Evolutionary conservation across 345 rosid genomes (phyloP), one percentile per base, ranked within the genome.

Genomic region (Populus tremula): DNA sequence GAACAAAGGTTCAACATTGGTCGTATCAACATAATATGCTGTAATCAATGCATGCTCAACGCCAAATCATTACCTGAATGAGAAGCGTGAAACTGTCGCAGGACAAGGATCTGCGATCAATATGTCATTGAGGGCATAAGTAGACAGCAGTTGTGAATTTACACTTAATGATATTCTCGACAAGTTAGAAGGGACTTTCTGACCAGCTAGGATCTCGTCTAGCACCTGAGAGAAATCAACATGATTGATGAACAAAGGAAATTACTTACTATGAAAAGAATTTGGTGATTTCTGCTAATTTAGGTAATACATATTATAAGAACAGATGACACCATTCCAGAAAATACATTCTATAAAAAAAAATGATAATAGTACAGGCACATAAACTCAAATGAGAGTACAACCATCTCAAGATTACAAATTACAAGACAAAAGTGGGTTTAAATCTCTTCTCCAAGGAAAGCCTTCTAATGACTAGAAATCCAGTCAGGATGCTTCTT

Each of bases 51-150:
- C 36, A 49, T 65, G 7, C 18, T 17, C 23, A 9, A 69, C 27
- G 31, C 18, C 50, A 25, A 29, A 56, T 33, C 41, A 84, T 78
- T 82, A 93, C 99, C 81, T 92, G 91, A 92, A 91, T 18, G 96
- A 93, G 82, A 95, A 92, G 79, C 90, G 85, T 35, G 98, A 93
- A 84, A 91, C 87, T 2, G 92, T 81, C 6, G 97, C 94, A 11
- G 97, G 98, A 82, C 92, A 92, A 29, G 97, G 94, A 72, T 93
- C 92, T 56, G 97, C 89, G 61, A 91, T 77, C 83, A 95, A 77
- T 75, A 92, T 68, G 81, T 92, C 98, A 84, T 92, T 95, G 59
- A 95, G 89, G 75, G 99, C 93, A 82, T 79, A 87, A 8, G 90
- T 84, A 18, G 88, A 82, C 80, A 91, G 82, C 61, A 33, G 67